Percentiles rank a stretch among this genome's conserved stretches.
Evolutionary conservation across 768 basidiomycete genomes (phyloP).

Genomic region (Tulasnella calospora): DNA sequence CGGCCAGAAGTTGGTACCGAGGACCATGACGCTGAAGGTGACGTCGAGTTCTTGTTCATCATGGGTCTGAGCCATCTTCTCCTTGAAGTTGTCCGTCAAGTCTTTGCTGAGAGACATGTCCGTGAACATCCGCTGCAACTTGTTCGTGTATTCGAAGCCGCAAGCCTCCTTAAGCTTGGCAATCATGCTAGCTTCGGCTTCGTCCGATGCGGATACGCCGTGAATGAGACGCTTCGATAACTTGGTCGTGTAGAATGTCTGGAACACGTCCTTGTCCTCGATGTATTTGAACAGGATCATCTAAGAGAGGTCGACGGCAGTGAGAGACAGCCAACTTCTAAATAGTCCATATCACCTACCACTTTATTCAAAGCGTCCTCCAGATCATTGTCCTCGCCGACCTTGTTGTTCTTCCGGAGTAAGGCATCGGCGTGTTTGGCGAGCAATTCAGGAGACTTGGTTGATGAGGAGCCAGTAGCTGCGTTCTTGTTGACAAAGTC

Average conservation of each 20-base stretch:
- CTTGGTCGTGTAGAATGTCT: conserved; percentile 94
- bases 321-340: not conserved
- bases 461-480: conserved; percentile 75
- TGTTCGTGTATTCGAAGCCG: conserved; percentile 95
- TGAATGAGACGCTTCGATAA: conserved; percentile 89
- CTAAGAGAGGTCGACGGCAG: conserved; percentile 40
- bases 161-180: conserved; percentile 94
- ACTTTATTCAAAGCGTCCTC: conserved; percentile 88
- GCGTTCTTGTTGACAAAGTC: conserved; percentile 93
- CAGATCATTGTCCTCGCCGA: conserved; percentile 84
- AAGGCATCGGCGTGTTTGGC: conserved; percentile 89
- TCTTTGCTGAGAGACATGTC: conserved; percentile 96
- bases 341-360: conserved; percentile 45
- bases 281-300: conserved; percentile 98
- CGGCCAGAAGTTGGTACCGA: conserved; percentile 96
- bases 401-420: conserved; percentile 91
- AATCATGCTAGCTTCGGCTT: conserved; percentile 96
- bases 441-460: conserved; percentile 86
- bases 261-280: conserved; percentile 98
- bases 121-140: conserved; percentile 97
- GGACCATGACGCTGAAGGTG: conserved; percentile 88
- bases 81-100: conserved; percentile 90
- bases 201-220: conserved; percentile 87
- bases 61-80: conserved; percentile 82
- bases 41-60: conserved; percentile 69